phyloP scores from a whole-genome alignment of 2,329 filamentous ascomycete species.

The Colletotrichum sp. region DNA sequence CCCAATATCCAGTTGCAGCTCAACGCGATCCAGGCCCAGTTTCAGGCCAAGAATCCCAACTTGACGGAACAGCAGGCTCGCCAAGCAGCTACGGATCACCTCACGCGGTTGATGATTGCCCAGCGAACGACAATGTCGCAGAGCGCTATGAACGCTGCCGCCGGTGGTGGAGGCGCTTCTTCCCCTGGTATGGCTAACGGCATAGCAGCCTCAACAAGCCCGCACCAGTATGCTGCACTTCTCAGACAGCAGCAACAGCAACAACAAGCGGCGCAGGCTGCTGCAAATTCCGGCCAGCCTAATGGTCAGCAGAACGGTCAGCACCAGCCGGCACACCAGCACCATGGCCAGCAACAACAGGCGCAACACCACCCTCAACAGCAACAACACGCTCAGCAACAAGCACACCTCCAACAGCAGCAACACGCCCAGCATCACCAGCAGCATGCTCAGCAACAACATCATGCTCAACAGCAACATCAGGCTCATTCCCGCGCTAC shows the following conservation, averaged over 20 bases:
- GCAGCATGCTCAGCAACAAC: background rate
- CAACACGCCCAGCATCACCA: constrained; percentile 20
- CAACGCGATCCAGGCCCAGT: constrained; percentile 56
- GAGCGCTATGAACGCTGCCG: constrained; percentile 61
- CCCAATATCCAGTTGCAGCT: constrained; percentile 54
- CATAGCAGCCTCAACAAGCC: constrained; percentile 53
- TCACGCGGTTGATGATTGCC: constrained; percentile 52
- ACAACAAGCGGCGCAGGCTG: constrained; percentile 38
- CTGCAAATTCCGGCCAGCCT: constrained; percentile 24
- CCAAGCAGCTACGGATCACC: constrained; percentile 56
- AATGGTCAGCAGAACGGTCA: constrained; percentile 24
- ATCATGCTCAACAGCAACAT: constrained; percentile 2
- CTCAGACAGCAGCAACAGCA: constrained; percentile 63
- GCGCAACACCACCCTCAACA: constrained; percentile 16
- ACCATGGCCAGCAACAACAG: constrained; percentile 24
- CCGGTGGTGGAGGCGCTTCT: constrained; percentile 42
- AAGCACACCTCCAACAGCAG: constrained; percentile 5
- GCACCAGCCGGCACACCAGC: constrained; percentile 13
- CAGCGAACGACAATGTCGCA: constrained; percentile 48
- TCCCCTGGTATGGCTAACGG: constrained; percentile 51
- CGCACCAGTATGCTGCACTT: constrained; percentile 65
- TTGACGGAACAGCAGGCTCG: constrained; percentile 54
- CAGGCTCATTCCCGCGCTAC: background rate
- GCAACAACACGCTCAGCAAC: constrained; percentile 10
- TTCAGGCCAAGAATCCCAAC: constrained; percentile 56